Base-by-base conservation (phyloP, 768 basidiomycete genomes). In the Mycena chlorophos region DNA sequence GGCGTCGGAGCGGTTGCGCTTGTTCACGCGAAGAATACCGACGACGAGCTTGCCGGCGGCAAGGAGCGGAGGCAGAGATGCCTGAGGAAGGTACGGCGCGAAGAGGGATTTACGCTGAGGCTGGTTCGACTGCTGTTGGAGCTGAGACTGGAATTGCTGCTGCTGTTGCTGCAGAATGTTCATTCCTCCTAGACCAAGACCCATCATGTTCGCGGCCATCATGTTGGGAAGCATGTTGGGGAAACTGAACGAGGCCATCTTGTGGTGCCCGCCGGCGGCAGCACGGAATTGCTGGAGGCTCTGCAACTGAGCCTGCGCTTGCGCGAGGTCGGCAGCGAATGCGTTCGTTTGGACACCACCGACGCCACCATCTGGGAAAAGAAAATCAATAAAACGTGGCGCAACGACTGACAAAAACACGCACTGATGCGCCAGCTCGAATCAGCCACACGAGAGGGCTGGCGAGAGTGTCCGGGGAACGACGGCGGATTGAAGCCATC, bases 81-180 rank as follows among this genome's bases (percentile, higher is more conserved):
- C 96, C 70, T 98, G 95, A 49, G 97, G 97, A 58, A 99, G 85
- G 70, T 99, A 99, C 52, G 97, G 97, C 55, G 96, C 96, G 69
- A 99, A 99, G 34, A 99, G 82, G 42, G 94, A 98, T 77, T 98
- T 98, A 73, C 97, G 89, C 73, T 97, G 94, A 29, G 94, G 95
- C 59, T 94, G 91, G 63, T 73, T 88, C 14, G 87, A 87, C 72
- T 94, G 91, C 67, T 97, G 95, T 67, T 96, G 94, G 20, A 98
- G 79, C 67, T 97, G 95, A 55, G 91, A 89, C 75, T 94, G 94
- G 78, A 97, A 96, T 62, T 91, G 94, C 64, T 91, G 89, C 51
- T 95, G 94, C 61, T 95, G 91, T 66, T 96, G 94, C 67, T 96
- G 94, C 57, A 94, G 81, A 22, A 95, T 73, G 69, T 87, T 94